Conservation (phyloP, 208 protist genomes). For the Leishmania aethiopica region DNA sequence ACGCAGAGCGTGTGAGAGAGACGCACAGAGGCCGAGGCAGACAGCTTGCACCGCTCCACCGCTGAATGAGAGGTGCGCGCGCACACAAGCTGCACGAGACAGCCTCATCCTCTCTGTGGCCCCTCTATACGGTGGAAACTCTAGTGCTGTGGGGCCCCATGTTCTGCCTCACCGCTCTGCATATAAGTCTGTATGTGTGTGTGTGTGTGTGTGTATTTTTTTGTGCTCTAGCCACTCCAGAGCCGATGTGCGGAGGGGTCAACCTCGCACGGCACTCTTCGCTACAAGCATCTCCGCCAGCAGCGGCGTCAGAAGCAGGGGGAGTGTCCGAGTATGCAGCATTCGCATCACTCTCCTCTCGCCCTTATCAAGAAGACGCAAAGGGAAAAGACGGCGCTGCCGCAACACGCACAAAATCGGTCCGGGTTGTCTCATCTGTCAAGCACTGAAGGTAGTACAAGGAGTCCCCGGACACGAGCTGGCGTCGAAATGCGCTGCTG, state of each 20-base stretch:
- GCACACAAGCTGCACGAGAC: neutral
- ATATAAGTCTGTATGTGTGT: neutral
- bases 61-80: neutral
- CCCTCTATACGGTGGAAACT: neutral
- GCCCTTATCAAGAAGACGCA: slow-evolving; percentile 8
- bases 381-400: slow-evolving; percentile 57
- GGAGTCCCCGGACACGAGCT: slow-evolving; percentile 39
- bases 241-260: neutral
- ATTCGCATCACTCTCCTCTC: neutral
- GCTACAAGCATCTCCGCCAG: neutral
- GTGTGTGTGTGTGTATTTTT: neutral
- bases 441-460: slow-evolving; percentile 80
- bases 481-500: slow-evolving; percentile 42
- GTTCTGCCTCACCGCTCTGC: neutral
- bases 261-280: neutral
- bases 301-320: neutral
- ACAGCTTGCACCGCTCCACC: neutral
- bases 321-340: neutral
- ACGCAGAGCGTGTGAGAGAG: no score
- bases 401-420: slow-evolving; percentile 66
- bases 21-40: neutral
- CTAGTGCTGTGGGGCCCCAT: neutral
- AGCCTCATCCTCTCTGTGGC: neutral
- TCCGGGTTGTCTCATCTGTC: slow-evolving; percentile 46
- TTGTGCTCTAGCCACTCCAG: neutral